Evolutionary conservation across 768 basidiomycete genomes (phyloP), one percentile per base, ranked within the genome.

Genomic region (Naematelia encephala): DNA sequence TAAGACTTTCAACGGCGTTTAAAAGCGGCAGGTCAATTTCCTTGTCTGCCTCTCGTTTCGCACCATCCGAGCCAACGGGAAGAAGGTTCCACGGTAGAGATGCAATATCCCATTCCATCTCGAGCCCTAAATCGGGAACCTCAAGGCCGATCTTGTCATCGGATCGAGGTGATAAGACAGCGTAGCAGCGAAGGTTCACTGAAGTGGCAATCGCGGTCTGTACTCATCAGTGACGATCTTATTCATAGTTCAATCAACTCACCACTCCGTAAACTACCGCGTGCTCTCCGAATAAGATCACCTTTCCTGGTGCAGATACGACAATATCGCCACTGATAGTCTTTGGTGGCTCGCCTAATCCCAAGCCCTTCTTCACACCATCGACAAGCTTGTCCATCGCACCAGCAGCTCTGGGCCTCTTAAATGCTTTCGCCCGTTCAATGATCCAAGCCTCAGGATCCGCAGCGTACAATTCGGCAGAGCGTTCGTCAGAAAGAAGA

Each of bases 281-380:
- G 77, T 99, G 96, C 79, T 99, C 96, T 49, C 96, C 96, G 66
- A 98, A 99, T 62, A 99, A 77, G 64, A 99, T 98, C 59, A 98
- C 89, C 74, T 99, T 99, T 23, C 96, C 96, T 5, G 96, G 96
- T 2, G 96, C 91, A 57, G 91, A 92, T 58, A 97, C 87, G 53
- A 96, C 82, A 47, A 78, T 73, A 34, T 77, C 77, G 23, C 66
- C 64, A 2, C 64, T 57, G 22, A 70, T 53, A 16, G 43, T 57
- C 27, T 62, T 69, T 21, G 52, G n/a, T 25, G 11, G 34, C 23
- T 26, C 25, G 3, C 26, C 45, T 4, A 73, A 27, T 21, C 71
- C 68, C n/a, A 73, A 56, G 42, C 66, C 60, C 8, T 47, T 54
- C 53, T 64, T 63, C 19, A 73, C 68, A 19, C 71, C 68, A 25